Conservation (phyloP, 148 eudicot species). For the Chenopodium album region DNA sequence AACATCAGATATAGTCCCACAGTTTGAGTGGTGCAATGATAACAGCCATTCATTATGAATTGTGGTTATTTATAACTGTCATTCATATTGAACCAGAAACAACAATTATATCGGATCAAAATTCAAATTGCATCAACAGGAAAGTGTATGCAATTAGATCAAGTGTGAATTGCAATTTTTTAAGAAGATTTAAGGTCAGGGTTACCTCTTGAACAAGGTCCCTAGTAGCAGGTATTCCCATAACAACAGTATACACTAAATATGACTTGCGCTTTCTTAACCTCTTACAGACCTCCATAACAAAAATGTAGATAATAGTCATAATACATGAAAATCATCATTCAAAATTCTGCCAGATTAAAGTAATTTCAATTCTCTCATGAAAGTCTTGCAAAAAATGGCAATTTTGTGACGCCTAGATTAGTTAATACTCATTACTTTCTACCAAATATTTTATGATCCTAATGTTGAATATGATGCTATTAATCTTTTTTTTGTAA, state of each 20-base stretch:
- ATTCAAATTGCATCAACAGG: not conserved
- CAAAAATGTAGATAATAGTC: conserved; percentile 53
- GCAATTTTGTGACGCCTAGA: too few species aligned
- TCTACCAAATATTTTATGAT: too few species aligned
- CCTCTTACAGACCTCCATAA: conserved; percentile 64
- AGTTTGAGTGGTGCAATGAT: not conserved
- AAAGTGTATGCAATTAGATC: not conserved
- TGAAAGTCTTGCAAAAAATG: too few species aligned
- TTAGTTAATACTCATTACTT: too few species aligned
- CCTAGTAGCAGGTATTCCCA: conserved; percentile 74
- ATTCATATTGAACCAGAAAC: not conserved
- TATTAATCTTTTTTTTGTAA: too few species aligned
- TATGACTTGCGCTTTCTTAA: conserved; percentile 75
- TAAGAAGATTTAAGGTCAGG: not conserved
- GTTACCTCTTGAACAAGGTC: conserved; percentile 88
- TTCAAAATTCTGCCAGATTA: not conserved
- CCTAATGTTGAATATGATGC: too few species aligned
- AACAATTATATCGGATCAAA: not conserved
- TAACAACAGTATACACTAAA: conserved; percentile 74
- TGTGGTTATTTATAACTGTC: not conserved
- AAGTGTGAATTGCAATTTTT: not conserved
- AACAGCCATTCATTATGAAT: not conserved
- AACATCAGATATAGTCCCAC: not conserved
- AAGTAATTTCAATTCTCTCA: not conserved
- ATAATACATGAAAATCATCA: not conserved